phyloP scores from a whole-genome alignment of 495 filamentous ascomycete species.

The Neurospora sp. region DNA sequence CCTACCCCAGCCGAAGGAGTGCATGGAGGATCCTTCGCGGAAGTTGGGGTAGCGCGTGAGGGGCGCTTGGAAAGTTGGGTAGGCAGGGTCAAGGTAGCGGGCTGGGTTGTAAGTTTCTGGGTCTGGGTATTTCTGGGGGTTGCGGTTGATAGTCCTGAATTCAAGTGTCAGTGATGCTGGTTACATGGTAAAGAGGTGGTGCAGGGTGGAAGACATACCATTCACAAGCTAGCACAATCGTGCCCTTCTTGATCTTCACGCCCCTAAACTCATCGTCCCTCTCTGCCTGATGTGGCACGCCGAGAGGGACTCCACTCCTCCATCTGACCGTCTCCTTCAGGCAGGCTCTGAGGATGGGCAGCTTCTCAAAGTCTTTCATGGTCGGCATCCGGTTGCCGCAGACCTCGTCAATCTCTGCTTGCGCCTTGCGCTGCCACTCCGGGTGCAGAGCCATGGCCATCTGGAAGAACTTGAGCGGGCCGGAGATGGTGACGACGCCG shows the following conservation, averaged over 20 bases:
- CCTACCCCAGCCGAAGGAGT: constrained; percentile 53
- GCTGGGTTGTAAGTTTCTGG: constrained; percentile 46
- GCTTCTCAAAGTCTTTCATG: constrained; percentile 33
- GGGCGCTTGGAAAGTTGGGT: constrained; percentile 45
- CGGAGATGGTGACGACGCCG: constrained; percentile 38
- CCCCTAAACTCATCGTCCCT: constrained; percentile 39
- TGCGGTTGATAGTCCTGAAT: constrained; percentile 39
- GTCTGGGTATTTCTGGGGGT: constrained; percentile 38
- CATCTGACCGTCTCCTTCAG: constrained; percentile 53
- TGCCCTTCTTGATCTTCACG: constrained; percentile 40
- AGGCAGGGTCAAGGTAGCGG: constrained; percentile 41
- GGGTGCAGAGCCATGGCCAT: constrained; percentile 40
- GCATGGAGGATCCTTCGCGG: constrained; percentile 39
- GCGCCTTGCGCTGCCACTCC: constrained; percentile 38
- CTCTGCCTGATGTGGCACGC: constrained; percentile 44
- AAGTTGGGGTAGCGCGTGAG: constrained; percentile 41
- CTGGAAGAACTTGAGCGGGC: constrained; percentile 37
- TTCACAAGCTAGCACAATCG: constrained; percentile 44
- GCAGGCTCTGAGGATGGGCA: constrained; percentile 45
- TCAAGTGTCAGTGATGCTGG: neutral
- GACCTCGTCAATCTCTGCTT: constrained; percentile 51
- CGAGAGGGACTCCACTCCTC: constrained; percentile 43
- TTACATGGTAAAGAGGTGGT: neutral
- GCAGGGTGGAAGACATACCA: constrained; percentile 26
- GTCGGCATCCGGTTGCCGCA: constrained; percentile 42